Conservation (phyloP, 352 stramenopile genomes). For the Pythium periplocum region DNA sequence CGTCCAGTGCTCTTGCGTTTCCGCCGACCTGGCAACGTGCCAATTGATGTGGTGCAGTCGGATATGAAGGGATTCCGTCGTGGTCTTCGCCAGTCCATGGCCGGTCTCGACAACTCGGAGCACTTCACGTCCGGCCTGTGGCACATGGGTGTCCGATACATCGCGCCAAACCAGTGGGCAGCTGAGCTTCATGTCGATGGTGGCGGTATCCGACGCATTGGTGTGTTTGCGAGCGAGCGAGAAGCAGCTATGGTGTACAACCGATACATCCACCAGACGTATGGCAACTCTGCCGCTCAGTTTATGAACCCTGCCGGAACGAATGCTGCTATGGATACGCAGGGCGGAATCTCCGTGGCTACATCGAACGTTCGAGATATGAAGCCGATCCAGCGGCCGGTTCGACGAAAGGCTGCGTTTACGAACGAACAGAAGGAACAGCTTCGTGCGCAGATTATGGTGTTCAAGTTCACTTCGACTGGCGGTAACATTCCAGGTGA, state of each 20-base stretch:
- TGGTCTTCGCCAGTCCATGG: conserved; percentile 57
- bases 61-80: conserved; percentile 51
- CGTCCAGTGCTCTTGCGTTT: conserved; percentile 79
- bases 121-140: conserved; percentile 76
- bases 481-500: conserved; percentile 75
- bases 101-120: conserved; percentile 66
- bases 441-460: conserved; percentile 86
- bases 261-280: conserved; percentile 81
- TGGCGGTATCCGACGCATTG: conserved; percentile 70
- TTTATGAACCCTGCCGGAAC: conserved; percentile 83
- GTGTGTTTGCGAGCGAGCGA: conserved; percentile 63
- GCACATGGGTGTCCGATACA: conserved; percentile 80
- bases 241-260: conserved; percentile 84
- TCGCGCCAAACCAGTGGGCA: conserved; percentile 69
- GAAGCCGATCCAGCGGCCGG: conserved; percentile 40
- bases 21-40: conserved; percentile 31
- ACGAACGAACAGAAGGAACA: conserved; percentile 85
- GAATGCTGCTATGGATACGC: conserved; percentile 6
- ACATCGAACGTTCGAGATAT: conserved; percentile 51
- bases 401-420: conserved; percentile 60
- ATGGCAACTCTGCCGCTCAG: conserved; percentile 68
- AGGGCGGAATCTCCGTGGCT: conserved; percentile 30
- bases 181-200: conserved; percentile 81
- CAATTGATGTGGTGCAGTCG: conserved; percentile 10
- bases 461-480: conserved; percentile 87